phyloP scores from a whole-genome alignment of 371 early-diverging fungal genomes.

The Lichtheimia corymbifera region DNA sequence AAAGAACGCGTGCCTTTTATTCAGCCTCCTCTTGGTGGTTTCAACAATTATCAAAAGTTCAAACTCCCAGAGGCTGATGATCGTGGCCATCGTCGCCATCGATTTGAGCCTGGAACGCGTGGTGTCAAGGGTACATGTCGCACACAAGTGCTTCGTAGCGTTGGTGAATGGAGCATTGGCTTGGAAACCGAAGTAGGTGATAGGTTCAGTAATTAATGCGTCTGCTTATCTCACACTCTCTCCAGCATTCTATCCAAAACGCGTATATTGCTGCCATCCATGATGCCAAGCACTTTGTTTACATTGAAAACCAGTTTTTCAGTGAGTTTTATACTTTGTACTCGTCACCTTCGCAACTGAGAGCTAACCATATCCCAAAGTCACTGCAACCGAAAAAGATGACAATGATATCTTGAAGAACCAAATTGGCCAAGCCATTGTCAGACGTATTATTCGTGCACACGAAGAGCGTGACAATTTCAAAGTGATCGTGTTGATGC shows the following conservation, averaged over 20 bases:
- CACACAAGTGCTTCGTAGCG: slow-evolving; percentile 72
- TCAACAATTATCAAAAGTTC: slow-evolving; percentile 28
- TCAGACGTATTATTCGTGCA: slow-evolving; percentile 81
- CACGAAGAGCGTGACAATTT: slow-evolving; percentile 70
- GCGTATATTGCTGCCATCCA: slow-evolving; percentile 81
- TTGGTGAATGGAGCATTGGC: slow-evolving; percentile 70
- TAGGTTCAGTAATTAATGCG: neutral
- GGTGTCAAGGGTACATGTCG: slow-evolving; percentile 54
- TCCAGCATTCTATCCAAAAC: slow-evolving; percentile 79
- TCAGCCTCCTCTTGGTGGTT: slow-evolving; percentile 51
- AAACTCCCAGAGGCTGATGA: slow-evolving; percentile 24
- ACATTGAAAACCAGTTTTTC: slow-evolving; percentile 98
- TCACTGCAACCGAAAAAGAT: slow-evolving; percentile 64
- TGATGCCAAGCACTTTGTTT: slow-evolving; percentile 82
- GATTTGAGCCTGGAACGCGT: slow-evolving; percentile 36
- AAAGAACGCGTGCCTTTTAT: slow-evolving; percentile 40
- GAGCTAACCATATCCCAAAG: slow-evolving; percentile 26
- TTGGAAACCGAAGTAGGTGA: slow-evolving; percentile 51
- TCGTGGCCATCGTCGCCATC: slow-evolving; percentile 18
- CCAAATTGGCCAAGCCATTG: slow-evolving; percentile 76
- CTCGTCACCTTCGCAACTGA: neutral
- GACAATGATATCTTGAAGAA: slow-evolving; percentile 63
- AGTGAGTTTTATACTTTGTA: slow-evolving; percentile 45
- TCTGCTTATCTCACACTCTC: neutral
- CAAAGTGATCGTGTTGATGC: slow-evolving; percentile 88